Conservation (phyloP, 306 rosid species). For the Sesbania bispinosa region DNA sequence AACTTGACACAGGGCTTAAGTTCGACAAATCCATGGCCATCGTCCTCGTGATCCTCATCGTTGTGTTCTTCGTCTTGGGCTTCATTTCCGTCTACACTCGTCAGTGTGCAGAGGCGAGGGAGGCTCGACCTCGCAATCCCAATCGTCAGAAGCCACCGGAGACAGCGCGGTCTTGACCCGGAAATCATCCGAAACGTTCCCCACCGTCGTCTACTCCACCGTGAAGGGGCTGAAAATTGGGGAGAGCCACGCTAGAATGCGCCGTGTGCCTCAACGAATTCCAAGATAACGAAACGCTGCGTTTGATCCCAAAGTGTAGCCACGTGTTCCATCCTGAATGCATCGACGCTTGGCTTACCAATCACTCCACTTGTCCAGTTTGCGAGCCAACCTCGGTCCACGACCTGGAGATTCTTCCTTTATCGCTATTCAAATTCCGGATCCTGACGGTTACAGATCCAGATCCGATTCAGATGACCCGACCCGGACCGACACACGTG, state of each 20-base stretch:
- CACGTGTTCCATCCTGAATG: conserved; percentile 85
- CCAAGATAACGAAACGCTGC: conserved; percentile 73
- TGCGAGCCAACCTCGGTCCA: conserved; percentile 64
- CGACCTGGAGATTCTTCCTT: conserved; percentile 39
- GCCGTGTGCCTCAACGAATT: conserved; percentile 93
- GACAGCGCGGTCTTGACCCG: conserved; percentile 55
- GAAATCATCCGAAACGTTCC: conserved; percentile 58
- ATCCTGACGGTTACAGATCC: background rate
- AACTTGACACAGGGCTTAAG: background rate
- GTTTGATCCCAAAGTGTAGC: conserved; percentile 79
- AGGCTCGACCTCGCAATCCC: conserved; percentile 22
- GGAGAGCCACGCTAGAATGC: conserved; percentile 66
- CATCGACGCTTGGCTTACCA: conserved; percentile 71
- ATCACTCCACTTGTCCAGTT: conserved; percentile 85
- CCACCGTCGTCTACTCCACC: conserved; percentile 69
- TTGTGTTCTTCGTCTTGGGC: conserved; percentile 60
- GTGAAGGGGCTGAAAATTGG: conserved; percentile 74
- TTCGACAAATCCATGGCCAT: conserved; percentile 57
- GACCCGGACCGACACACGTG: background rate
- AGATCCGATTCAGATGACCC: background rate
- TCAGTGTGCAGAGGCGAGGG: conserved; percentile 53
- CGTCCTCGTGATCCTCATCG: conserved; percentile 48
- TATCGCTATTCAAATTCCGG: background rate
- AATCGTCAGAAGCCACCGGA: background rate
- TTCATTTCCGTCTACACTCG: conserved; percentile 82